Base-by-base conservation (phyloP, 2,329 filamentous ascomycete genomes). In the Boeremia lycopersici region DNA sequence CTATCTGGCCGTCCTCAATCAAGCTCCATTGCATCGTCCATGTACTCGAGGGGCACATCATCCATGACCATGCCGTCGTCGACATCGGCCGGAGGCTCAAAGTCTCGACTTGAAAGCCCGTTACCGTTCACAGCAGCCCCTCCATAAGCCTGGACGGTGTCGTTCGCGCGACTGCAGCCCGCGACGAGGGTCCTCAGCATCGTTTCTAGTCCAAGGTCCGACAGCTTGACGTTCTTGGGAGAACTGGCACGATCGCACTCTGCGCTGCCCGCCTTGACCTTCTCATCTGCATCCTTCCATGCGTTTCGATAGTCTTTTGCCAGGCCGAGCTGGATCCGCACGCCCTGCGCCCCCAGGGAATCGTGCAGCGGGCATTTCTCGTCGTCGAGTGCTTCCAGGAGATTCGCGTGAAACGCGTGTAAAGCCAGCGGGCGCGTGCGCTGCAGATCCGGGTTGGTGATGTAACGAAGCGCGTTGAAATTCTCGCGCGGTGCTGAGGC, bases 251-350 rank as follows among this genome's bases (percentile, higher is more conserved):
- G 69, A 19, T 68, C 64, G 13, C 52, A 49, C 23, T 52, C 36
- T 49, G 53, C 54, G 10, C 49, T 55, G 4, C 46, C 39, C 1
- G 54, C 17, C 19, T 34, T 48, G 1, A 47, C 50, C 6, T 72
- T 72, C 38, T 83, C 79, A 33, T 86, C 84, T 0, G 83, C 86
- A 48, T 86, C 84, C 74, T 91, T 91, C 88, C 88, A 91, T 9
- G 84, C 78, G 61, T 91, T 91, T 1, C 88, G 78, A 51, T 89
- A 79, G 60, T 89, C 86, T 68, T 91, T 91, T 0, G 88, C 88
- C 48, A 84, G 77, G 46, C 80, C 79, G 4, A 91, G 77, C 48
- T 87, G 83, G n/a, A 77, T 75, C 10, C 81, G 78, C 5, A 86
- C 84, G 2, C 82, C 78, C 0, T 82, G 82, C 0, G 56, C 62